Conservation (phyloP, 192 early-diverging fungal genomes). For the Rhizoclosmatium globosum region DNA sequence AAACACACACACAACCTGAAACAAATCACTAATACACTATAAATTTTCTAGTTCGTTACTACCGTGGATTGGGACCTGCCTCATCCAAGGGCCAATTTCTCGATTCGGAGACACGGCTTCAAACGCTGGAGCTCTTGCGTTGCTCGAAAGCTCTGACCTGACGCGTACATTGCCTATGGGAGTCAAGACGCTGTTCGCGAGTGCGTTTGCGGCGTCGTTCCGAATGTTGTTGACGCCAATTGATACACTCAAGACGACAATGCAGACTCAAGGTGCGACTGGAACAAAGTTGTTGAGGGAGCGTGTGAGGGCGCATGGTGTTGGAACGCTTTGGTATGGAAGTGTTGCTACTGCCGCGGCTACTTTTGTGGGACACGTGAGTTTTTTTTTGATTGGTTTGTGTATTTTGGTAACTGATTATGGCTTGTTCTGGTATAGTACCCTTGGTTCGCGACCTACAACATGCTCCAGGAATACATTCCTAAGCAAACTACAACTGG, state of each 20-base stretch:
- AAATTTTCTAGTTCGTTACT: conserved; percentile 41
- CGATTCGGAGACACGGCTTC: conserved; percentile 58
- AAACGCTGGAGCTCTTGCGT: conserved; percentile 53
- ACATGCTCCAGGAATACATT: conserved; percentile 46
- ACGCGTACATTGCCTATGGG: conserved; percentile 45
- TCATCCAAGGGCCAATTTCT: conserved; percentile 54
- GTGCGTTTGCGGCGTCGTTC: conserved; percentile 49
- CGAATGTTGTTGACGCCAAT: conserved; percentile 52
- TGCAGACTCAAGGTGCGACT: conserved; percentile 46
- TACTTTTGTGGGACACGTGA: conserved; percentile 54
- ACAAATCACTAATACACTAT: neutral
- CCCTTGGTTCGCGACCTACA: conserved; percentile 49
- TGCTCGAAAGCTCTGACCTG: conserved; percentile 39
- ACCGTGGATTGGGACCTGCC: conserved; percentile 51
- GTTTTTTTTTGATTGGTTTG: neutral
- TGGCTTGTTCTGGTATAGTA: neutral
- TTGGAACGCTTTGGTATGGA: conserved; percentile 54
- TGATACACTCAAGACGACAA: conserved; percentile 56
- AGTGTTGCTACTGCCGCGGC: conserved; percentile 46
- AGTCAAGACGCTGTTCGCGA: conserved; percentile 41
- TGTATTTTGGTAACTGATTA: too few species aligned
- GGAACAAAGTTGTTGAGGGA: conserved; percentile 40
- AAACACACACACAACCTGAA: too few species aligned
- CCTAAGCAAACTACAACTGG: conserved; percentile 43
- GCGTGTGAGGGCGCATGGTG: conserved; percentile 42